Evolutionary conservation across 2,329 filamentous ascomycete species (phyloP).

Genomic region (Pseudogymnoascus sp.): DNA sequence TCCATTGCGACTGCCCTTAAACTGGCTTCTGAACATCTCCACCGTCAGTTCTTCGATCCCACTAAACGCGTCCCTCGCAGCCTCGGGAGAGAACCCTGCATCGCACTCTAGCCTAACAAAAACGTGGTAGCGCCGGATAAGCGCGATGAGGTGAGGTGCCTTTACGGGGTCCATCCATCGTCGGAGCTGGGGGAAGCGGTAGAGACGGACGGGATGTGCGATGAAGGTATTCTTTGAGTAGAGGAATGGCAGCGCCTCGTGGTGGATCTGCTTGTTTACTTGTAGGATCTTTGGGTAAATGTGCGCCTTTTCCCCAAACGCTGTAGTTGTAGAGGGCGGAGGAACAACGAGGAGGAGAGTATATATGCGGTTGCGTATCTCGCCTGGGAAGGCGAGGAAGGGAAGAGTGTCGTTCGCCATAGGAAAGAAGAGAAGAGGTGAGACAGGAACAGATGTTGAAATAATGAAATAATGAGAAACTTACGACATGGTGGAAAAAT

Average conservation of each 20-base stretch:
- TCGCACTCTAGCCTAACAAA: slow-evolving; percentile 41
- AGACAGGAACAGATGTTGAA: not conserved
- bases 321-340: slow-evolving; percentile 13
- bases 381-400: slow-evolving; percentile 41
- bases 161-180: slow-evolving; percentile 29
- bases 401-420: slow-evolving; percentile 6
- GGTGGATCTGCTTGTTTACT: slow-evolving; percentile 33
- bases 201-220: slow-evolving; percentile 39
- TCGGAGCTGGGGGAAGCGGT: slow-evolving; percentile 35
- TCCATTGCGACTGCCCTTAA: slow-evolving; percentile 33
- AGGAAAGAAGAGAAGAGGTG: not conserved
- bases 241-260: slow-evolving; percentile 36
- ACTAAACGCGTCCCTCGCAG: slow-evolving; percentile 36
- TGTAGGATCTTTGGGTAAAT: slow-evolving; percentile 34
- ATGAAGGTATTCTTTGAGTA: slow-evolving; percentile 42
- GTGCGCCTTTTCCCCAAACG: slow-evolving; percentile 14
- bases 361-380: slow-evolving; percentile 53
- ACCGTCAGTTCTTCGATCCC: slow-evolving; percentile 39
- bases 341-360: slow-evolving; percentile 23
- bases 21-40: slow-evolving; percentile 40
- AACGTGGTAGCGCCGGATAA: slow-evolving; percentile 38
- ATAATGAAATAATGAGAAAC: not conserved
- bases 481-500: not conserved
- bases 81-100: slow-evolving; percentile 33
- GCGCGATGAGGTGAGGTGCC: slow-evolving; percentile 22